These are phyloP conservation scores for Hymenoscyphus scutula DNA, from an alignment of 2,329 filamentous ascomycete genomes.

Conservation along the genomic window DNA sequence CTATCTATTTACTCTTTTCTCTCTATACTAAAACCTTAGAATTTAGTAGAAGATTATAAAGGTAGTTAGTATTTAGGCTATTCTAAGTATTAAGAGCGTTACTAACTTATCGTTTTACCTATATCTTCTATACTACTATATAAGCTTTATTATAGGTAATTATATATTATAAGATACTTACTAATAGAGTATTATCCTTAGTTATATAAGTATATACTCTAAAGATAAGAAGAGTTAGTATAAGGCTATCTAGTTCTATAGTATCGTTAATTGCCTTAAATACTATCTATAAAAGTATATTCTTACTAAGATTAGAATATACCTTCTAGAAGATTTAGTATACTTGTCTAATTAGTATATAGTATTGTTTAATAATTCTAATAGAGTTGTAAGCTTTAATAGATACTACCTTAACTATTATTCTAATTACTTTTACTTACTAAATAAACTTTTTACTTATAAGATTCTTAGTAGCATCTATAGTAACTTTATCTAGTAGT, in stretches of 20 bases:
- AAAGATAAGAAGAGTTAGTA: no score
- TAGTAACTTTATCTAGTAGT: not conserved
- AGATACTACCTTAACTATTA: not conserved
- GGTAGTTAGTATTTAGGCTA: no score
- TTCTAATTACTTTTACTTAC: not conserved
- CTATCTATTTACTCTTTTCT: no score
- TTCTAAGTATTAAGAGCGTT: no score
- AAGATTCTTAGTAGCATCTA: not conserved
- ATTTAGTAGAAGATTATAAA: no score
- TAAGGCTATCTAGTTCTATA: not conserved
- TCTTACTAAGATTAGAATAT: constrained; percentile 7
- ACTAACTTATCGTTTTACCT: no score
- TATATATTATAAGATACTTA: no score
- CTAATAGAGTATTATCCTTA: no score
- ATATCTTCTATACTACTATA: no score
- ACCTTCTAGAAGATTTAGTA: constrained; percentile 14
- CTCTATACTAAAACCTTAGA: no score
- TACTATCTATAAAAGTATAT: constrained; percentile 15
- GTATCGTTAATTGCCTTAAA: constrained; percentile 21
- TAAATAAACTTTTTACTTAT: not conserved
- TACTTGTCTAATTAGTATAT: not conserved
- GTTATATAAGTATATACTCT: no score
- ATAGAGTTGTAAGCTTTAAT: constrained; percentile 2
- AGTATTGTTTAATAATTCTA: constrained; percentile 12
- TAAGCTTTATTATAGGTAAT: no score